Conservation (phyloP, 345 rosid genomes). For the Eucalyptus paniculata region DNA sequence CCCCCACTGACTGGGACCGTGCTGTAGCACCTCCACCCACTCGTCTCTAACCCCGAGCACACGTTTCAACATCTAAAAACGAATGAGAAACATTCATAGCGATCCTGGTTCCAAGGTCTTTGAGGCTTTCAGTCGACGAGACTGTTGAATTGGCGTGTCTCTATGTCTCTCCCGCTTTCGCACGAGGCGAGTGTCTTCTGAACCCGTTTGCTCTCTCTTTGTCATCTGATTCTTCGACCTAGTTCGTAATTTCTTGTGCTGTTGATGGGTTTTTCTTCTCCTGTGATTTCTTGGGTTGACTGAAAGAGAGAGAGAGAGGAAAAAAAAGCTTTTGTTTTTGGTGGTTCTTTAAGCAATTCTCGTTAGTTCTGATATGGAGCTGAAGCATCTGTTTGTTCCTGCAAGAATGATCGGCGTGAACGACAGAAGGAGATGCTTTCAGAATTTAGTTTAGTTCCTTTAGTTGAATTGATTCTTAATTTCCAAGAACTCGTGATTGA, state of each 20-base stretch:
- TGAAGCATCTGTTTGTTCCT: not conserved
- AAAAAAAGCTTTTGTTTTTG: not conserved
- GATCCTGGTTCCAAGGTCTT: not conserved
- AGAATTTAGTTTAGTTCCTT: not conserved
- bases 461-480: not conserved
- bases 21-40: not conserved
- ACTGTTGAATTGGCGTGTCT: not conserved
- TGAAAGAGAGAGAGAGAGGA: not conserved
- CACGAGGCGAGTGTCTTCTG: not conserved
- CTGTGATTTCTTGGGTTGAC: not conserved
- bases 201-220: not conserved
- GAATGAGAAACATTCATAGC: not conserved
- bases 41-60: not conserved
- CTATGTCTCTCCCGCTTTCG: not conserved
- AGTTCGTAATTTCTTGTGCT: not conserved
- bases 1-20: not conserved
- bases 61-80: not conserved
- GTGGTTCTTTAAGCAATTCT: not conserved
- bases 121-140: not conserved
- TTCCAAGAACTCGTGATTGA: not conserved
- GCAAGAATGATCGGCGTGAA: not conserved
- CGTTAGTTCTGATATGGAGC: not conserved
- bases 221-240: not conserved
- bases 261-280: not conserved
- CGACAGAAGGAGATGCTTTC: not conserved